Base-by-base conservation (phyloP, 225 moss, liverwort and hornwort species). In the Sphagnum tenellum region DNA sequence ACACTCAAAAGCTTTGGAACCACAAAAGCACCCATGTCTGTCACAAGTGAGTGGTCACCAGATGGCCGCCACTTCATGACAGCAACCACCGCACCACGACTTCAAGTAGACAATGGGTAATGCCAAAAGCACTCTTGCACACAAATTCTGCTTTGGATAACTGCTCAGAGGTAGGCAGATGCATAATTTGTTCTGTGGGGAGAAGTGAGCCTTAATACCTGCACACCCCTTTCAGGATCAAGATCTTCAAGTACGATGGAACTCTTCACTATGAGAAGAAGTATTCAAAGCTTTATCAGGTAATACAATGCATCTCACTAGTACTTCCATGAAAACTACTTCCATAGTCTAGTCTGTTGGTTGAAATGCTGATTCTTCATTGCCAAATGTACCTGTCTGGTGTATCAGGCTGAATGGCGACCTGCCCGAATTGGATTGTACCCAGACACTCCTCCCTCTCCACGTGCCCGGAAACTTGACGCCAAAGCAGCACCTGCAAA, bases 11-110 rank as follows among this genome's bases (percentile, higher is more conserved):
- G 77, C 64, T 77, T 98, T 70, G 93, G 89, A 48, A 82, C 47
- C 64, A 75, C 89, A 66, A 90, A 78, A 78, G 89, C 98, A 55
- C 66, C 85, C 50, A 71, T 78, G 57, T 78, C 98, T 54, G 98
- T 98, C 55, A 93, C 90, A 72, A 83, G 90, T 71, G 98, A 93
- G 76, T 98, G 98, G 98, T 93, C 93, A 59, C 79, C 90, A 70
- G 93, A 98, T 82, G 98, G 93, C 69, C 85, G 90, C 64, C 82
- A 86, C 63, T 86, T 98, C 67, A 81, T 93, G 93, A 98, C 93
- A 64, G 98, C 93, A 52, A 89, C 87, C 53, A 98, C 98, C 72
- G 93, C 98, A 48, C 98, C 98, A 50, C 90, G 98, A 61, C 87
- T 98, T 55, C 98, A 98, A 76, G 90, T 98, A 59, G 98, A 93